Base-by-base conservation (phyloP, 2,329 filamentous ascomycete genomes). In the Teratosphaeria viscida region DNA sequence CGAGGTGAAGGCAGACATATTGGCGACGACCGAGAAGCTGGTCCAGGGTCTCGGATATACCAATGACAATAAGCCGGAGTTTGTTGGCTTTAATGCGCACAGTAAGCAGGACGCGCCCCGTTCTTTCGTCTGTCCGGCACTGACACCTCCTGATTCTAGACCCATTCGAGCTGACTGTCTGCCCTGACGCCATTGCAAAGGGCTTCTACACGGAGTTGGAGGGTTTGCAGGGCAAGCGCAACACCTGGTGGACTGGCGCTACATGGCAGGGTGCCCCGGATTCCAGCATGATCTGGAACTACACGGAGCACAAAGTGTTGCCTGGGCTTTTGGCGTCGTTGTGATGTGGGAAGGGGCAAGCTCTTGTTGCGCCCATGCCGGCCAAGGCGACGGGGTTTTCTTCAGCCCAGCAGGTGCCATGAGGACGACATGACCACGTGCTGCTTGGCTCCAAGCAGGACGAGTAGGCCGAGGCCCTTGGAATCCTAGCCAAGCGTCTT, bases 191-290 rank as follows among this genome's bases (percentile, higher is more conserved):
- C 10, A 65, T 69, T 16, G 59, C 58, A 23, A 58, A 57, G 2
- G 68, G 67, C 2, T 70, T 68, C 27, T 70, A 70, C 54, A 59
- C 54, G 8, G 43, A 60, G 35, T 54, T 69, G 59, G 57, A 65
- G 55, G 58, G 14, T n/a, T 53, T 70, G 16, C 68, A 70, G 37
- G 68, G 68, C 4, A 23, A 55, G 23, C 56, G 55, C 32, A 65
- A 62, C 19, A 69, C 67, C 8, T 70, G 60, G 54, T 69, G 62
- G 61, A 67, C 65, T 4, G 68, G 68, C 2, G 67, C 68, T 19
- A 63, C 66, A 11, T 70, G 67, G 61, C 62, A 69, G 34, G 43
- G 43, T 8, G 62, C 65, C 3, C 71, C 73, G 29, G 71, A 73
- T 62, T 71, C 69, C 1, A 61, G 52, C 49, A 35, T 60, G 29